These are phyloP conservation scores for Nepenthes alata DNA, from an alignment of 179 eudicot genomes.

Conservation along the genomic window DNA sequence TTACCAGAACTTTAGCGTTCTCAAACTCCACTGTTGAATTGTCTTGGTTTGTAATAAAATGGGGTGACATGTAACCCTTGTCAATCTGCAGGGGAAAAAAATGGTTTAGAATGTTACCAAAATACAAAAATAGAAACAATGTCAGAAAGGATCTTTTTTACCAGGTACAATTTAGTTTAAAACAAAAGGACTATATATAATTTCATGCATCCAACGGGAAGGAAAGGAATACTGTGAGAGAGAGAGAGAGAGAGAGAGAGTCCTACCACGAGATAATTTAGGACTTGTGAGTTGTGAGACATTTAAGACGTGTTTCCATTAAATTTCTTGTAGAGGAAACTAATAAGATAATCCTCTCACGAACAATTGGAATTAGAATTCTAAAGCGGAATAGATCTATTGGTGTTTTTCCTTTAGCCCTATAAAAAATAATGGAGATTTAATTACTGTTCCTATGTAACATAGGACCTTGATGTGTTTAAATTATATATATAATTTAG, in stretches of 20 bases:
- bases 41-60: constrained; percentile 66
- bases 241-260: background rate
- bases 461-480: too few relatives aligned
- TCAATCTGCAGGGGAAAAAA: constrained; percentile 53
- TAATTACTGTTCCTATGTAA: too few relatives aligned
- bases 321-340: background rate
- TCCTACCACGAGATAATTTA: background rate
- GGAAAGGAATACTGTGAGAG: background rate
- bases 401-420: too few relatives aligned
- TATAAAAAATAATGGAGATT: too few relatives aligned
- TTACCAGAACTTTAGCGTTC: constrained; percentile 66
- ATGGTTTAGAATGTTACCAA: constrained; percentile 9
- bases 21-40: constrained; percentile 77
- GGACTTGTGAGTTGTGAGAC: background rate
- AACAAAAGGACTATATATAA: too few relatives aligned
- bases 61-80: constrained; percentile 87
- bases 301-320: background rate
- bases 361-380: too few relatives aligned
- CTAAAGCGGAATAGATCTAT: too few relatives aligned
- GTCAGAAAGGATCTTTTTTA: background rate
- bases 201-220: too few relatives aligned
- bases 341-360: too few relatives aligned
- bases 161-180: too few relatives aligned
- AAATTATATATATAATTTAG: too few relatives aligned
- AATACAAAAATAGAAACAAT: constrained; percentile 5